phyloP scores from a whole-genome alignment of 345 rosid genomes.

The Linum usitatissimum region DNA sequence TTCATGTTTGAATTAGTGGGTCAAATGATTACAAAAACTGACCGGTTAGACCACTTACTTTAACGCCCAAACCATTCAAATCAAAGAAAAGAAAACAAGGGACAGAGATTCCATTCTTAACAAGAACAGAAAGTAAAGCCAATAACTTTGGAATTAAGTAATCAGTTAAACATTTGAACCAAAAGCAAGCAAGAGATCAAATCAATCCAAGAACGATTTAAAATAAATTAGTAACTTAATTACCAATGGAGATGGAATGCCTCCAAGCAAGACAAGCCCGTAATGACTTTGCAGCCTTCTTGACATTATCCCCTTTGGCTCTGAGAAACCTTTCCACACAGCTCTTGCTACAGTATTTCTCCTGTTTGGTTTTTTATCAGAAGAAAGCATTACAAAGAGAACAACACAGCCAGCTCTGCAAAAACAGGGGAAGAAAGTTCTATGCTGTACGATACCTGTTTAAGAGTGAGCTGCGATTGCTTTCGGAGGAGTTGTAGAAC shows the following conservation, averaged over 20 bases:
- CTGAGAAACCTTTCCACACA: conserved; percentile 74
- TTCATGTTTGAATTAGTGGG: neutral
- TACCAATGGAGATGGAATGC: conserved; percentile 61
- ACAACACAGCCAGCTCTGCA: neutral
- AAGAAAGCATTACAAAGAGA: neutral
- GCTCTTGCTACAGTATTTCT: conserved; percentile 71
- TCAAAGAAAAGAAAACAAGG: neutral
- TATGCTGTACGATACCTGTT: conserved; percentile 39
- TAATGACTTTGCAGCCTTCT: conserved; percentile 74
- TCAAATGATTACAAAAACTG: neutral
- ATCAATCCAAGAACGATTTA: too few relatives aligned
- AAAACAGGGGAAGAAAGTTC: neutral
- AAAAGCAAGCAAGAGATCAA: conserved; percentile 20
- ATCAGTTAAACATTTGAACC: too few relatives aligned
- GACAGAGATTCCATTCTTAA: conserved; percentile 1
- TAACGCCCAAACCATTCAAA: conserved; percentile 24
- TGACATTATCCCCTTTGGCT: conserved; percentile 66
- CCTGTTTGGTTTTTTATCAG: conserved; percentile 32
- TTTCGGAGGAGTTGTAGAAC: conserved; percentile 54
- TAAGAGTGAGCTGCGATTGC: conserved; percentile 65
- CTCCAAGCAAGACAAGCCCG: conserved; percentile 89
- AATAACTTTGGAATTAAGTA: neutral
- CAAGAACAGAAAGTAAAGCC: neutral
- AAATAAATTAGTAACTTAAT: neutral
- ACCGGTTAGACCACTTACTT: conserved; percentile 16